Conservation (phyloP, 352 stramenopile species). For the Poterioochromonas sp. region DNA sequence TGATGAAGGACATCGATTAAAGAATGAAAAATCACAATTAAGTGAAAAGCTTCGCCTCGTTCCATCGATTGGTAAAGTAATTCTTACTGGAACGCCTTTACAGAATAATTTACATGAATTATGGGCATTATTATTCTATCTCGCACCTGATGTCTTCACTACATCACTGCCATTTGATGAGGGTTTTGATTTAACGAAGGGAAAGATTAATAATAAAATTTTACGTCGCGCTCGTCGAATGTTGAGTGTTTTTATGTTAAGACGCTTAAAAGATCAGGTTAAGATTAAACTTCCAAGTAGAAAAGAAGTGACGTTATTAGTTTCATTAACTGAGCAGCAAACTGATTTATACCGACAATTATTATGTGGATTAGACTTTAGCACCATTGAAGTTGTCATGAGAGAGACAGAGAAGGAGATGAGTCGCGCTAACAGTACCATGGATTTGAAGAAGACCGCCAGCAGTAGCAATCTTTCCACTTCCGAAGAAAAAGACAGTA, state of each 20-base stretch:
- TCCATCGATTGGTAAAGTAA: conserved; percentile 54
- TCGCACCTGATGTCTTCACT: conserved; percentile 85
- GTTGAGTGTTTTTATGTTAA: conserved; percentile 88
- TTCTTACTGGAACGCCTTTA: conserved; percentile 75
- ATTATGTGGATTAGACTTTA: neutral
- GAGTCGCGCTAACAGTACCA: neutral
- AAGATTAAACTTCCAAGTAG: conserved; percentile 91
- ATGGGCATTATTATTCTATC: conserved; percentile 77
- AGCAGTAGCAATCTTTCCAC: neutral
- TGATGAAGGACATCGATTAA: conserved; percentile 95
- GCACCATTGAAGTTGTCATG: conserved; percentile 7
- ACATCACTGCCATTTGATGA: conserved; percentile 66
- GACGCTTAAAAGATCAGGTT: conserved; percentile 93
- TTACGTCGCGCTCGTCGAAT: conserved; percentile 79
- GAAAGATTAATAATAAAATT: conserved; percentile 57
- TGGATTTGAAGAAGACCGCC: too few species aligned
- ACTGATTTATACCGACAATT: conserved; percentile 39
- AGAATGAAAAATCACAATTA: conserved; percentile 91
- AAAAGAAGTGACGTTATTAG: conserved; percentile 88
- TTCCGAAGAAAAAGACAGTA: neutral
- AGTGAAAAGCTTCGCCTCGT: conserved; percentile 56
- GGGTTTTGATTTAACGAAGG: conserved; percentile 41
- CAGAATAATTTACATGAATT: conserved; percentile 88
- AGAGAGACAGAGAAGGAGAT: neutral
- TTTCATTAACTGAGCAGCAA: conserved; percentile 71